Percentiles rank a stretch among this genome's conserved stretches.
Conservation (phyloP, 257 asterid genomes). For the Gentiana macrophylla region DNA sequence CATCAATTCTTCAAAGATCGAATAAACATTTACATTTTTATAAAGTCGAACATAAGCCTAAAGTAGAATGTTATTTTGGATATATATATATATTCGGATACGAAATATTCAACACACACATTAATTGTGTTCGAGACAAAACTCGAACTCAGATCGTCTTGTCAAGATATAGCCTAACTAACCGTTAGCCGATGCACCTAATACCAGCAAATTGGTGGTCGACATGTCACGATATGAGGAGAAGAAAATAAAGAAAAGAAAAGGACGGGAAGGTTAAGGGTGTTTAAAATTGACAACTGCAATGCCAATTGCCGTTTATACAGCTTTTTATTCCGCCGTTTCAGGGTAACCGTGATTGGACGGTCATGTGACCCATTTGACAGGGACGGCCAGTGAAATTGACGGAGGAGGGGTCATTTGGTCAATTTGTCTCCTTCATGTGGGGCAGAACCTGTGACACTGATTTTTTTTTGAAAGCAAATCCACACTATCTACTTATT, state of each 20-base stretch:
- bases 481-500: background rate
- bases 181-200: too few relatives aligned
- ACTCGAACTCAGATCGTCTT: too few relatives aligned
- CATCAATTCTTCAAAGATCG: too few relatives aligned
- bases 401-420: slow-evolving; percentile 15
- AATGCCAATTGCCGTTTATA: background rate
- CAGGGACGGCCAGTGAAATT: slow-evolving; percentile 11
- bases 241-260: background rate
- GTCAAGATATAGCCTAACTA: too few relatives aligned
- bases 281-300: background rate
- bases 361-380: slow-evolving; percentile 16
- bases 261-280: background rate
- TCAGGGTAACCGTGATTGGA: slow-evolving; percentile 2
- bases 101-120: too few relatives aligned
- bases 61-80: too few relatives aligned
- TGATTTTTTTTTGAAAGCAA: slow-evolving; percentile 5
- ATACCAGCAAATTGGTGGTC: too few relatives aligned
- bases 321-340: slow-evolving; percentile 3
- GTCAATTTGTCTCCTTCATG: slow-evolving; percentile 24
- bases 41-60: too few relatives aligned
- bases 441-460: slow-evolving; percentile 26
- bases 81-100: too few relatives aligned
- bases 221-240: background rate
- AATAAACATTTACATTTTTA: too few relatives aligned
- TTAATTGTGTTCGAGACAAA: too few relatives aligned